Base-by-base conservation (phyloP, 192 early-diverging fungal species). In the Spizellomyces sp. region DNA sequence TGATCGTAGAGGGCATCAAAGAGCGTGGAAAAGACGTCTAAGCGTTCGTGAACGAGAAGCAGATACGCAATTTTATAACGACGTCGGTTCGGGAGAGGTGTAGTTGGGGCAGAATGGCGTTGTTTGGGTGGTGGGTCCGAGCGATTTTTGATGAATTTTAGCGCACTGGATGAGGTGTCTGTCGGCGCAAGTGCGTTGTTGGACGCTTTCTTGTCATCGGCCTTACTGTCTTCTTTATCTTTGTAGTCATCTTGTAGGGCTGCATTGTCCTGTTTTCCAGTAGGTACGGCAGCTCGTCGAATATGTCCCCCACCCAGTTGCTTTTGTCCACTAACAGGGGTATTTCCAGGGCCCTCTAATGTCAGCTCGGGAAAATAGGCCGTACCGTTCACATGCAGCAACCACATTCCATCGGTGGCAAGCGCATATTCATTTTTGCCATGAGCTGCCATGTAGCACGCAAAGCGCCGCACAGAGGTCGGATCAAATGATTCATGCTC, bases 21-120 rank as follows among this genome's bases (percentile, higher is more conserved):
- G 14, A 83, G 70, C 7, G 22, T 64, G 36, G 58, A 27, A 14
- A 72, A 72, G 48, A 56, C 64, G 61, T 72, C 70, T 47, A 72
- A 48, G 41, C 62, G 22, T 42, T 83, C 81, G 58, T 86, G 81
- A 7, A 81, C 68, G 73, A 86, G 79, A 47, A 86, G 59, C 7
- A 86, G 52, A 69, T 86, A 86, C 5, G 84, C 84, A 12, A 86
- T 48, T 36, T 78, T 75, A 59, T 77, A 83, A 36, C 50, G 50
- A 12, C 50, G 50, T 19, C 50, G 50, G 17, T 19, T 12, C 14
- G 50, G 50, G 4, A 54, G 50, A 19, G 50, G 50, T 4, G 50
- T 19, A n/a, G 50, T 19, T 36, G 27, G 27, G 1, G 27, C 27
- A 36, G 27, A 36, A 36, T 36, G 27, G 27, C 27, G 27, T 36